A percentile compares a stretch with the other conserved stretches of the same genome.
These are phyloP conservation scores for Phytophthora cryptogea DNA, from an alignment of 352 stramenopile species.

Conservation along the genomic window DNA sequence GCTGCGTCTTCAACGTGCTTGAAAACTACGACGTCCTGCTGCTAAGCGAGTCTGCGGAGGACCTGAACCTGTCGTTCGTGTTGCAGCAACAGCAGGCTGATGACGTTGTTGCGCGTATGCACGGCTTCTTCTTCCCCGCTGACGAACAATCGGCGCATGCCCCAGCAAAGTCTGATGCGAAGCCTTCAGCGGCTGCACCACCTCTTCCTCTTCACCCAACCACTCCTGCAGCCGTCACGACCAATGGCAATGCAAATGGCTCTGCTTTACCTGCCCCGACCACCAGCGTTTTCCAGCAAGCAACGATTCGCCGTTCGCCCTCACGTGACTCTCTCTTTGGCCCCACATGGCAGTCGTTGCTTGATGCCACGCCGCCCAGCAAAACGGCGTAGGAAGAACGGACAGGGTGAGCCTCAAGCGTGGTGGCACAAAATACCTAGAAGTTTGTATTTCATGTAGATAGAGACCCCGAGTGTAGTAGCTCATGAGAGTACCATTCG, in stretches of 20 bases:
- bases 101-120: slow-evolving; percentile 80
- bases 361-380: slow-evolving; percentile 24
- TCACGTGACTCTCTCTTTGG: slow-evolving; percentile 74
- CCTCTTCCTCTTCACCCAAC: slow-evolving; percentile 27
- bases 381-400: slow-evolving; percentile 31
- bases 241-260: slow-evolving; percentile 10
- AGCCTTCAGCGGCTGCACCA: slow-evolving; percentile 15
- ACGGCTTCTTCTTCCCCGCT: slow-evolving; percentile 72
- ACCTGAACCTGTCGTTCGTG: slow-evolving; percentile 91
- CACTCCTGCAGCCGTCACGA: slow-evolving; percentile 8
- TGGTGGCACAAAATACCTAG: slow-evolving; percentile 23
- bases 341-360: slow-evolving; percentile 71
- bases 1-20: slow-evolving; percentile 84
- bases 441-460: slow-evolving; percentile 37
- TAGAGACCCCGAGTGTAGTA: slow-evolving; percentile 26
- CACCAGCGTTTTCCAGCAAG: slow-evolving; percentile 22
- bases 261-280: slow-evolving; percentile 9
- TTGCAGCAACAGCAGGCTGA: slow-evolving; percentile 81
- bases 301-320: slow-evolving; percentile 61
- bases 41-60: slow-evolving; percentile 86
- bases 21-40: slow-evolving; percentile 86
- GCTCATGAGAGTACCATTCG: slow-evolving; percentile 18
- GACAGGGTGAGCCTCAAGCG: slow-evolving; percentile 7
- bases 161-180: slow-evolving; percentile 10
- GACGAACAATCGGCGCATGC: slow-evolving; percentile 13